phyloP scores from a whole-genome alignment of 108 stramenopile species.

The Fragilaria crotonensis region DNA sequence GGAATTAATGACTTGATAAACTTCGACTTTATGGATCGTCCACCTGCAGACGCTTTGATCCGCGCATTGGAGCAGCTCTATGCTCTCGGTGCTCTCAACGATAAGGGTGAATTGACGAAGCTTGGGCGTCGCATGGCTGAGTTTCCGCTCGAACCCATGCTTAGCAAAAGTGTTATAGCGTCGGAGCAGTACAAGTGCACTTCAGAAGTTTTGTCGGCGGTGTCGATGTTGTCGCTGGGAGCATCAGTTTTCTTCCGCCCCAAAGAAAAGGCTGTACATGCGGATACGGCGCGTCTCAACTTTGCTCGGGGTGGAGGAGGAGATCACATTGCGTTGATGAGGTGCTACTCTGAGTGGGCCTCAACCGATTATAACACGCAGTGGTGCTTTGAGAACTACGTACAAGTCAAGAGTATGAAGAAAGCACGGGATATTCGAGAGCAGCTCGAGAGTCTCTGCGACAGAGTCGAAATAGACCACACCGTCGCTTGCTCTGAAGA shows the following conservation, averaged over 20 bases:
- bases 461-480: constrained; percentile 94
- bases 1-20: constrained; percentile 97
- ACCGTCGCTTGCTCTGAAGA: constrained; percentile 52
- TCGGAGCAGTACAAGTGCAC: constrained; percentile 93
- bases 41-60: constrained; percentile 94
- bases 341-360: constrained; percentile 94
- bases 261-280: constrained; percentile 96
- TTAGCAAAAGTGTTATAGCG: constrained; percentile 91
- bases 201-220: constrained; percentile 87
- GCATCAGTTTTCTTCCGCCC: constrained; percentile 94
- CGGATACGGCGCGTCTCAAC: constrained; percentile 93
- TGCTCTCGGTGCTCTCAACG: constrained; percentile 99
- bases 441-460: constrained; percentile 96
- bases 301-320: constrained; percentile 98
- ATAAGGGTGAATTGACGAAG: constrained; percentile 96
- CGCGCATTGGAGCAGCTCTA: constrained; percentile 95
- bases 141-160: constrained; percentile 98
- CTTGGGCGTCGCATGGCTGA: constrained; percentile 98
- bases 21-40: constrained; percentile 99
- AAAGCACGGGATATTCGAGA: constrained; percentile 96
- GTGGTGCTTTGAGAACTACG: constrained; percentile 99
- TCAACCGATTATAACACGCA: constrained; percentile 86
- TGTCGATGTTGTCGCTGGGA: constrained; percentile 94
- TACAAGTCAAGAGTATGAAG: constrained; percentile 90
- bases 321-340: constrained; percentile 87